These are phyloP conservation scores for Chlamydomonas reinhardtii DNA, from an alignment of 163 green algal species.

Conservation along the genomic window DNA sequence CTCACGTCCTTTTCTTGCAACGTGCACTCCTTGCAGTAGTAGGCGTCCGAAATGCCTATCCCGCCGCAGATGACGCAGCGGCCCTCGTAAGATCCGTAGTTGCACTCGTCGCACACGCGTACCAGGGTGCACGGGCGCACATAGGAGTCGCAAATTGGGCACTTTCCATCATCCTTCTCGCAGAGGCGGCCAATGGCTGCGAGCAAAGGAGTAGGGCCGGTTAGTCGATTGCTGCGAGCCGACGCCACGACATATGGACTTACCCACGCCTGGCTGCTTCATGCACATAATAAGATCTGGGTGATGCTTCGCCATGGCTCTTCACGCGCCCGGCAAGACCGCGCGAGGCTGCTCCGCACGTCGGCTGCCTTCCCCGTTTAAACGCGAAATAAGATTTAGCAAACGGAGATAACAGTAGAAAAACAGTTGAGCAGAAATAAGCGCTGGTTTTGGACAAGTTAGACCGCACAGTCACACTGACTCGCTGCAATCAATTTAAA, in stretches of 20 bases:
- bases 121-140: slow-evolving; percentile 96
- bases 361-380: too few relatives aligned
- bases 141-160: slow-evolving; percentile 98
- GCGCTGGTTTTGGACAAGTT: too few relatives aligned
- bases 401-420: too few relatives aligned
- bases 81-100: slow-evolving; percentile 96
- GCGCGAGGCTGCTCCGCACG: too few relatives aligned
- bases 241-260: slow-evolving; percentile 23
- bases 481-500: too few relatives aligned
- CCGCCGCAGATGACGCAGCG: slow-evolving; percentile 98
- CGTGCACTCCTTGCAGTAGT: slow-evolving; percentile 99
- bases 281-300: slow-evolving; percentile 99
- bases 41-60: slow-evolving; percentile 96
- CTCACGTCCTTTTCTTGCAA: slow-evolving; percentile 97
- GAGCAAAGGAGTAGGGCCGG: not conserved
- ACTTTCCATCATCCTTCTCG: slow-evolving; percentile 99
- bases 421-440: too few relatives aligned
- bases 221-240: not conserved
- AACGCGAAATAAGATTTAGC: too few relatives aligned
- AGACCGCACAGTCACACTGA: too few relatives aligned
- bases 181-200: slow-evolving; percentile 96
- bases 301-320: slow-evolving; percentile 77
- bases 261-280: slow-evolving; percentile 98
- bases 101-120: slow-evolving; percentile 98
- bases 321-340: not conserved